Base-by-base conservation (phyloP, 495 filamentous ascomycete species). In the Elasticomyces elasticus region DNA sequence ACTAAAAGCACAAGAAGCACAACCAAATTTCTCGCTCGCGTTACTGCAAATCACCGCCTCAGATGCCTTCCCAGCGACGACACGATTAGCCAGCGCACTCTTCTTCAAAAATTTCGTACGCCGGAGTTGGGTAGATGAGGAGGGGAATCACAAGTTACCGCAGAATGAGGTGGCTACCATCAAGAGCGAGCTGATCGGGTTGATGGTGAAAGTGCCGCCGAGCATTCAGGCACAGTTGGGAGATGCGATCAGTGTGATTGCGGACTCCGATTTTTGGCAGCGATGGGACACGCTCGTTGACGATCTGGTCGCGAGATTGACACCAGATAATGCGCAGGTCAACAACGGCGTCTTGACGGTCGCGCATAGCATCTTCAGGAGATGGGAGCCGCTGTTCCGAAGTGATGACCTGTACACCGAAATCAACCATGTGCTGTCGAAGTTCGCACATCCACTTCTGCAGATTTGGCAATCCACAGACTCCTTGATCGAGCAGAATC, bases 71-170 rank as follows among this genome's bases (percentile, higher is more conserved):
- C 80, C 85, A 9, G 68, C 72, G 46, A 89, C 87, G 62, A 88
- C 82, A 58, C 82, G 94, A 24, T 84, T 97, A 41, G 79, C 92
- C n/a, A 85, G 86, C 62, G 88, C 92, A 25, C 76, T 99, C 43
- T 94, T 82, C 73, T 97, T 99, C 78, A 99, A 99, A 72, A 99
- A 99, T 71, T 90, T 91, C 66, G 88, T 99, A 62, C 85, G 83
- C 70, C 78, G 85, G 59, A 92, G 87, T 75, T 53, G 23, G 40
- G 56, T 82, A 77, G 88, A 97, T 68, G 91, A 94, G 64, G 87
- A 96, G 64, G 88, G 94, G 62, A 83, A 81, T 63, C 85, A 97
- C 76, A 90, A 86, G 70, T 79, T 99, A 15, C 81, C 84, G 4
- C 64, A 72, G 54, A 75, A 83, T 30, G 92, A 95, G 68, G 90